Conservation (phyloP, 768 basidiomycete species). For the Saitozyma sp. region DNA sequence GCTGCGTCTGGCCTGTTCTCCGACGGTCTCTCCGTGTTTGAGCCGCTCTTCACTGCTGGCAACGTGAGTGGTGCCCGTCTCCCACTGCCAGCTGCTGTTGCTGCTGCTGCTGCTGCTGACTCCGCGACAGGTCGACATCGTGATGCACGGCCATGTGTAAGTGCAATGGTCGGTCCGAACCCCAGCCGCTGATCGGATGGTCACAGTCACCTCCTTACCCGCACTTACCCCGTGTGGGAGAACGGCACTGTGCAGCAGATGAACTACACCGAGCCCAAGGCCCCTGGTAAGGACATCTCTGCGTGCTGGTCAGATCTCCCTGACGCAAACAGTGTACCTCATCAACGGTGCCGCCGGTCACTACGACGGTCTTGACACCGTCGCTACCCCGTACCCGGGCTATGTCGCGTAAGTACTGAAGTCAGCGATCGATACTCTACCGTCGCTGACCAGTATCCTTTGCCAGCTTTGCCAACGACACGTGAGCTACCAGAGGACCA, state of each 20-base stretch:
- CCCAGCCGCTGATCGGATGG: not conserved
- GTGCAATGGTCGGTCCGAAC: not conserved
- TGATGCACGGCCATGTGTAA: conserved; percentile 9
- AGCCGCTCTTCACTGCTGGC: not conserved
- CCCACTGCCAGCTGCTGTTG: not conserved
- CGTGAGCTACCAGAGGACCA: not conserved
- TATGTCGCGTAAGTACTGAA: not conserved
- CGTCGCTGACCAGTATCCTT: not conserved
- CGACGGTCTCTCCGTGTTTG: conserved; percentile 4
- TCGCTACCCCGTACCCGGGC: not conserved
- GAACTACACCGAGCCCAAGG: conserved; percentile 4
- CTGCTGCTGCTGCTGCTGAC: not conserved
- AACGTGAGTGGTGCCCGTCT: not conserved
- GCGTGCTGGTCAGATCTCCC: not conserved
- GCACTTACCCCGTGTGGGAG: not conserved
- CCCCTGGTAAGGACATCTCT: not conserved
- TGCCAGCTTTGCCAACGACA: conserved; percentile 4
- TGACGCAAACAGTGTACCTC: conserved; percentile 8
- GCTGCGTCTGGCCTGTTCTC: not conserved
- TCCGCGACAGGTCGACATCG: not conserved
- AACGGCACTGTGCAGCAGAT: not conserved
- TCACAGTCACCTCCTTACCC: not conserved
- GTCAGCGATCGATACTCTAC: not conserved
- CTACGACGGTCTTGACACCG: conserved; percentile 15
- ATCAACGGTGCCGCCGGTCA: conserved; percentile 15